Evolutionary conservation across 2,329 filamentous ascomycete species (phyloP).

Genomic region (Fusarium nematophilum): DNA sequence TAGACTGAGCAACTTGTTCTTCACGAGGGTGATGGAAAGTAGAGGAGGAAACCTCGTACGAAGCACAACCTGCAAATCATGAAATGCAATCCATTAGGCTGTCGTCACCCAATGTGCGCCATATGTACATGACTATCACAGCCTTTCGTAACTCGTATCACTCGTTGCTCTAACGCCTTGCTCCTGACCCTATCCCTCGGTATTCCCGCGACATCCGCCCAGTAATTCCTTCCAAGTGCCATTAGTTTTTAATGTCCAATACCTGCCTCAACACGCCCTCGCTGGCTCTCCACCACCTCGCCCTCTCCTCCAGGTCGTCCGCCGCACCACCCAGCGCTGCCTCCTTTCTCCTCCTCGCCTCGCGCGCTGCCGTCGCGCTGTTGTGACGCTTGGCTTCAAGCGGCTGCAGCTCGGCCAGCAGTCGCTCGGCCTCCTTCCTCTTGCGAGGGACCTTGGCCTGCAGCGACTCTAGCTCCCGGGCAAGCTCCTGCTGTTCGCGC

Average conservation of each 20-base stretch:
- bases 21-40: no score
- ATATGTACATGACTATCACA: not conserved
- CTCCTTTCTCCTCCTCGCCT: constrained; percentile 76
- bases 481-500: constrained; percentile 65
- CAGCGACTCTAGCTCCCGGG: constrained; percentile 72
- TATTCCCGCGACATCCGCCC: constrained; percentile 24
- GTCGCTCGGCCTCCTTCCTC: constrained; percentile 72
- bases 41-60: no score
- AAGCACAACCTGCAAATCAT: no score
- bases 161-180: constrained; percentile 26
- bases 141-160: not conserved
- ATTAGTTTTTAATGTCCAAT: constrained; percentile 65
- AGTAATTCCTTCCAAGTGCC: not conserved
- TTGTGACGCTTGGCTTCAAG: constrained; percentile 75
- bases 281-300: constrained; percentile 79
- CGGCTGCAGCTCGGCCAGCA: constrained; percentile 75
- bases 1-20: no score
- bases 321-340: constrained; percentile 72
- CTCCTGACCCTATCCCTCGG: constrained; percentile 1
- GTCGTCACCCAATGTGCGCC: not conserved
- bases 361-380: constrained; percentile 74
- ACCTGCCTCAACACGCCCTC: constrained; percentile 72
- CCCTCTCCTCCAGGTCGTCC: constrained; percentile 80
- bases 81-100: not conserved
- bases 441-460: constrained; percentile 73